Base-by-base conservation (phyloP, 768 basidiomycete species). In the Russula dissimulans region DNA sequence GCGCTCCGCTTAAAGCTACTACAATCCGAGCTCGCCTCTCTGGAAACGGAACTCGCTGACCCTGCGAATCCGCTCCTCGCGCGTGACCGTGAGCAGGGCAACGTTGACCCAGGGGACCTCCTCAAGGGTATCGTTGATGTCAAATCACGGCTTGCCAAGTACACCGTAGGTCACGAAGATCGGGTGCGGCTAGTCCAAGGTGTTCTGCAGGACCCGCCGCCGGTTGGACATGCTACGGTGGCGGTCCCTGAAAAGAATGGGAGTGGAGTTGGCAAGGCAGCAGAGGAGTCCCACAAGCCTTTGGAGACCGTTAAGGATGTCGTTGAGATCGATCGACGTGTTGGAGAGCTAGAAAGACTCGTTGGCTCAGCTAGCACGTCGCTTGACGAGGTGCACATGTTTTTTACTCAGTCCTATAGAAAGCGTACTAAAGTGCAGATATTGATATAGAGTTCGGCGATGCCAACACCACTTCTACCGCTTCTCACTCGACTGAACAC, bases 11-110 rank as follows among this genome's bases (percentile, higher is more conserved):
- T 93, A 22, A 80, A 80, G 9, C 71, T 75, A 2, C 77, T 99
- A 8, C 88, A 92, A 61, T 78, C 80, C 2, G 95, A 99, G 68
- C 76, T 97, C 0, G 71, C 80, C 0, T 79, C 90, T 32, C 78
- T 99, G 4, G 95, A 99, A 70, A 70, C 75, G 1, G 91, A 95
- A 67, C 76, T 95, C n/a, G 78, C 84, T 0, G 88, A 91, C 65
- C 89, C 89, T 10, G 80, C 89, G 3, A 91, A 87, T 68, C 86
- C 86, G 15, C 73, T 83, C 12, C 67, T 88, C 29, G 77, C 77
- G 50, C 80, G 79, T 57, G 85, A 85, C 58, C 74, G 78, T 31
- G 81, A 83, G 56, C 79, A 81, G 45, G 80, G 80, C 43, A 78
- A 80, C 52, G 78, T 84, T 18, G 86, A 90, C 71, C 81, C 88